Base-by-base conservation (phyloP, 208 protist species). In the Angomonas deanei region DNA sequence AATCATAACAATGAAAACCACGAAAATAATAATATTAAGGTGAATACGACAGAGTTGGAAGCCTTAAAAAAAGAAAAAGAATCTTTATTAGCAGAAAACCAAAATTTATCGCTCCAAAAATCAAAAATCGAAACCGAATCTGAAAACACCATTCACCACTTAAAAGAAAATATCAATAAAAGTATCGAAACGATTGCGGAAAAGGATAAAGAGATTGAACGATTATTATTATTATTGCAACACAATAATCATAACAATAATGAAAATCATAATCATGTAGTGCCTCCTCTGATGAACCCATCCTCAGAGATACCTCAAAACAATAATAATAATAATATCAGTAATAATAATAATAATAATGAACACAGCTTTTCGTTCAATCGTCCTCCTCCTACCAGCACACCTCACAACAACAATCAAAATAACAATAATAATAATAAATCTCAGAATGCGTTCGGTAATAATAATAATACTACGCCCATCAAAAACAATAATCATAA, bases 1-100 rank as follows among this genome's bases (percentile, higher is more conserved):
- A 31, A 56, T 56, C 21, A 56, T 56, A 56, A 26, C 30, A 56
- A 26, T 56, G 17, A 56, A 32, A 56, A 56, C 17, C 3, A 56
- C 30, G 30, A 56, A 32, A 56, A 56, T 21, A 50, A 50, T 21
- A 50, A 21, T 50, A 21, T 5, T 13, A 50, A 50, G 8, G 46
- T 21, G 46, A 21, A 50, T 5, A 21, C 8, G 47, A 26, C 47
- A 2, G 19, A 6, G 8, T 8, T 58, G 26, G 6, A 38, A 23
- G 26, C 26, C 1, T 10, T 58, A 19, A 3, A 38, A 31, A 24
- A 38, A n/a, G 52, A 58, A 19, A n/a, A 38, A 1, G 3, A 58
- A n/a, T 42, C 36, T 8, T n/a, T 42, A 42, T 15, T 42, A 42
- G 15, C 36, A 8, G 36, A 42, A 42, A 42, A 42, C n/a, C n/a